Percentiles rank a stretch among this genome's conserved stretches.
Conservation (phyloP, 2,329 filamentous ascomycete species). For the Aspergillus clavatus region DNA sequence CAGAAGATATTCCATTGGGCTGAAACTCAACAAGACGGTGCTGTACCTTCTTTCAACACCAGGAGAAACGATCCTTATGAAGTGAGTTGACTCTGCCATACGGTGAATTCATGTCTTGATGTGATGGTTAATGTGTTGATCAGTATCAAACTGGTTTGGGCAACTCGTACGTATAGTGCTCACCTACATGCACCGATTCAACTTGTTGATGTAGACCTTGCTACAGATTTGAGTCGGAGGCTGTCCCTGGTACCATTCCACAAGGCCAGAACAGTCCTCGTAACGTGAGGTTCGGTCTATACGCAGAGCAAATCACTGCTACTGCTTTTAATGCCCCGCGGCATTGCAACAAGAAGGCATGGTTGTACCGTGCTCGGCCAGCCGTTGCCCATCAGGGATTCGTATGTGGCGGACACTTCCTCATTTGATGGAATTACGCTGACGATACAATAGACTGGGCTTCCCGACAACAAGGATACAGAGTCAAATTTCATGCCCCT, state of each 20-base stretch:
- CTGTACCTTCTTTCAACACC: conserved; percentile 51
- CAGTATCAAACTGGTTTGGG: conserved; percentile 55
- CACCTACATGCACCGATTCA: conserved; percentile 14
- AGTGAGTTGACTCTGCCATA: conserved; percentile 30
- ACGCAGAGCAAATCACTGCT: conserved; percentile 49
- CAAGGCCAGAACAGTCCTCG: conserved; percentile 37
- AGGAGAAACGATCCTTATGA: conserved; percentile 53
- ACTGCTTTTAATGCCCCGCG: conserved; percentile 57
- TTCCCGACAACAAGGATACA: conserved; percentile 37
- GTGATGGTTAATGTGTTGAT: conserved; percentile 9
- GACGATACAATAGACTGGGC: conserved; percentile 38
- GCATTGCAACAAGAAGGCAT: conserved; percentile 54
- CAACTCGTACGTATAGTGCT: conserved; percentile 39
- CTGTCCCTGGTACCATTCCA: conserved; percentile 36
- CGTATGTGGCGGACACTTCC: conserved; percentile 19
- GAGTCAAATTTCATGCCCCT: conserved; percentile 34
- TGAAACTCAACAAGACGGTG: conserved; percentile 55
- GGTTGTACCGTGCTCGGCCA: conserved; percentile 55
- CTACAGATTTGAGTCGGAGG: conserved; percentile 33
- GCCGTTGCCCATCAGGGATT: conserved; percentile 54
- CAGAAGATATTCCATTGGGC: conserved; percentile 55
- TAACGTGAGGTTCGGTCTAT: conserved; percentile 34
- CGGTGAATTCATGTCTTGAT: background rate
- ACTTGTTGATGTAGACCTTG: conserved; percentile 23
- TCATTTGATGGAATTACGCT: background rate